Percentiles rank a stretch among this genome's conserved stretches.
Evolutionary conservation across 441 rosid species (phyloP).

Genomic region (Viola pubescens): DNA sequence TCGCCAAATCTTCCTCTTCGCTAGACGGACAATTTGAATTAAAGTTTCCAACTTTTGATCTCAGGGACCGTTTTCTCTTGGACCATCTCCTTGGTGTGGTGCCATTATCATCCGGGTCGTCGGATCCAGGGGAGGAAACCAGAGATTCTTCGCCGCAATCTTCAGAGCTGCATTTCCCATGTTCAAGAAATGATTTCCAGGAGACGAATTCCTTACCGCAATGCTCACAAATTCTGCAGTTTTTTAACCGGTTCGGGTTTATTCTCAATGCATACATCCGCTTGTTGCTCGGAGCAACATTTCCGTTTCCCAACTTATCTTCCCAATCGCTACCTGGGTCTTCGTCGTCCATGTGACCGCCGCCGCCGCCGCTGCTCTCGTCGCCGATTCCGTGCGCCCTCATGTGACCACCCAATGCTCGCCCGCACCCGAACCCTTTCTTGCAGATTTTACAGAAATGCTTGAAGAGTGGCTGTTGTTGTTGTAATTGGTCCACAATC

Average conservation of each 20-base stretch:
- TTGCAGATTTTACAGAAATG: slow-evolving; percentile 64
- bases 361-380: slow-evolving; percentile 35
- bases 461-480: slow-evolving; percentile 34
- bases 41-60: slow-evolving; percentile 34
- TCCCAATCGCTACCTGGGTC: slow-evolving; percentile 51
- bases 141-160: slow-evolving; percentile 34
- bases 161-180: slow-evolving; percentile 50
- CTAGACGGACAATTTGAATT: slow-evolving; percentile 42
- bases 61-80: slow-evolving; percentile 49
- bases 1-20: slow-evolving; percentile 94
- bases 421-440: slow-evolving; percentile 59
- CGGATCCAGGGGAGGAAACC: slow-evolving; percentile 39
- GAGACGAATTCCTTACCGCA: slow-evolving; percentile 64
- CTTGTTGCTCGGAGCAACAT: slow-evolving; percentile 31
- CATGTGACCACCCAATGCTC: slow-evolving; percentile 75
- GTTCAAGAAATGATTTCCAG: slow-evolving; percentile 66
- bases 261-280: slow-evolving; percentile 63
- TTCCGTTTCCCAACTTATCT: slow-evolving; percentile 27
- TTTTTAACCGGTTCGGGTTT: slow-evolving; percentile 50
- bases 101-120: slow-evolving; percentile 26
- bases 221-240: slow-evolving; percentile 54
- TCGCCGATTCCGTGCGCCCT: slow-evolving; percentile 66
- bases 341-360: slow-evolving; percentile 33
- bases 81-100: slow-evolving; percentile 42
- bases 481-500: slow-evolving; percentile 24